Percentiles rank a stretch among this genome's conserved stretches.
These are phyloP conservation scores for Cyberlindnera nakhonratchasimensis DNA, from an alignment of 805 yeast species.

Conservation along the genomic window DNA sequence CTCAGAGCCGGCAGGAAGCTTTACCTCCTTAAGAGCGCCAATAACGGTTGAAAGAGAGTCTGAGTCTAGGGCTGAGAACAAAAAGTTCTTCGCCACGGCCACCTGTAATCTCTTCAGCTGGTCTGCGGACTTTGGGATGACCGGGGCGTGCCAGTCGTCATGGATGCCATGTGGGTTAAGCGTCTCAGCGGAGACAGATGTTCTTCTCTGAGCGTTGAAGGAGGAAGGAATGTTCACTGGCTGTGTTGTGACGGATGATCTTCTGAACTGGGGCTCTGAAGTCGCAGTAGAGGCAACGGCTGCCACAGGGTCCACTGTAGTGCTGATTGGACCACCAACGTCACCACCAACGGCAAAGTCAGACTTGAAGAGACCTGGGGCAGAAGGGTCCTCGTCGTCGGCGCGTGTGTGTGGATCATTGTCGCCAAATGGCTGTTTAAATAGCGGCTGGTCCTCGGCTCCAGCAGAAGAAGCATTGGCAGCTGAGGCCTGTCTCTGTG, in stretches of 20 bases:
- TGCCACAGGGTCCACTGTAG: constrained; percentile 25
- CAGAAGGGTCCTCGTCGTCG: constrained; percentile 30
- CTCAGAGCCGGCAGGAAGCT: constrained; percentile 52
- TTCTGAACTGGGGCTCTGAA: constrained; percentile 13
- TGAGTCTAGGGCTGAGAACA: constrained; percentile 79
- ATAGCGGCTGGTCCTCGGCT: constrained; percentile 14
- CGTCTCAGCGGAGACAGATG: constrained; percentile 88
- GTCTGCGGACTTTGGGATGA: constrained; percentile 54
- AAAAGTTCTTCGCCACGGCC: constrained; percentile 74
- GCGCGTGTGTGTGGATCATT: constrained; percentile 57
- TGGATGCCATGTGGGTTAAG: constrained; percentile 68
- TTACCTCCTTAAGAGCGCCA: constrained; percentile 76
- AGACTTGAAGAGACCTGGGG: constrained; percentile 22
- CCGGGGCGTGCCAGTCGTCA: constrained; percentile 70
- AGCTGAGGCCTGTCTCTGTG: constrained; percentile 16
- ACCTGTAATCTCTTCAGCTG: constrained; percentile 67
- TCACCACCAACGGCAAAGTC: constrained; percentile 27
- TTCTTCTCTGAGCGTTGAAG: constrained; percentile 79
- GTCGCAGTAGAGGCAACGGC: no score
- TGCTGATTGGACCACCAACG: constrained; percentile 13
- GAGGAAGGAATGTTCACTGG: constrained; percentile 45
- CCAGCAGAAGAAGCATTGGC: constrained; percentile 5
- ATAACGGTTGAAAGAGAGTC: constrained; percentile 75
- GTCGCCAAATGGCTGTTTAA: constrained; percentile 50
- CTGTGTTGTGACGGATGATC: constrained; percentile 18